Evolutionary conservation across 306 rosid species (phyloP).

Genomic region (Erythrophleum fordii): DNA sequence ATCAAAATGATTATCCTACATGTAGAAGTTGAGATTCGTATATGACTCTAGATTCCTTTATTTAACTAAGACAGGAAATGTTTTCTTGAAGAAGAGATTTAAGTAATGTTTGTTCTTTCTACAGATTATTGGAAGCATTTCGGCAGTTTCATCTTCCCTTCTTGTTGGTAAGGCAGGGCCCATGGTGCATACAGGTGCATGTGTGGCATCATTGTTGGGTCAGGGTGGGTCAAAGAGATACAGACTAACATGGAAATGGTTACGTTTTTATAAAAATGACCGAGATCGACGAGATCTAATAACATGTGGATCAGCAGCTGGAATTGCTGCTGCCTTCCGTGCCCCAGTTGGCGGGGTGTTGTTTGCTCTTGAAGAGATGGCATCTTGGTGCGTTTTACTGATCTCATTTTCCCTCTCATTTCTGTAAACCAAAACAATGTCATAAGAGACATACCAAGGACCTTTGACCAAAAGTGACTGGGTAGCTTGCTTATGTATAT

Average conservation of each 20-base stretch:
- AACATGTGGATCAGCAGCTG: conserved; percentile 92
- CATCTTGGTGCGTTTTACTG: conserved; percentile 70
- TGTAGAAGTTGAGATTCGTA: conserved; percentile 3
- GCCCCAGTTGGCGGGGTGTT: conserved; percentile 96
- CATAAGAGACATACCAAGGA: background rate
- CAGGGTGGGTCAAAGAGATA: conserved; percentile 85
- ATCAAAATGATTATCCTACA: background rate
- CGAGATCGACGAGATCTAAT: conserved; percentile 88
- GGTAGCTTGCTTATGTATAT: background rate
- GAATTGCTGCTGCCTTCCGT: conserved; percentile 94
- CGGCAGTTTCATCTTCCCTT: conserved; percentile 90
- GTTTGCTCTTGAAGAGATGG: conserved; percentile 96
- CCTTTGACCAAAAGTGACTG: background rate
- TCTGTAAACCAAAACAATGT: conserved; percentile 8
- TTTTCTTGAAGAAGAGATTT: conserved; percentile 37
- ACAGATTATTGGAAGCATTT: conserved; percentile 89
- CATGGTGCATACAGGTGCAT: conserved; percentile 96
- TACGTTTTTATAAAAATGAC: conserved; percentile 79
- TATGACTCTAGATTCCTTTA: conserved; percentile 8
- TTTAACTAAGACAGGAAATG: background rate
- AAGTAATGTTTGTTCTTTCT: conserved; percentile 32
- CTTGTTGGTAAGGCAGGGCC: conserved; percentile 96
- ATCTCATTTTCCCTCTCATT: background rate
- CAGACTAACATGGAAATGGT: conserved; percentile 82
- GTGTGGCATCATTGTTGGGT: conserved; percentile 81